A percentile compares a stretch with the other conserved stretches of the same genome.
These are phyloP conservation scores for Geotrichum macrosporum DNA, from an alignment of 1,139 yeast species.

Conservation along the genomic window DNA sequence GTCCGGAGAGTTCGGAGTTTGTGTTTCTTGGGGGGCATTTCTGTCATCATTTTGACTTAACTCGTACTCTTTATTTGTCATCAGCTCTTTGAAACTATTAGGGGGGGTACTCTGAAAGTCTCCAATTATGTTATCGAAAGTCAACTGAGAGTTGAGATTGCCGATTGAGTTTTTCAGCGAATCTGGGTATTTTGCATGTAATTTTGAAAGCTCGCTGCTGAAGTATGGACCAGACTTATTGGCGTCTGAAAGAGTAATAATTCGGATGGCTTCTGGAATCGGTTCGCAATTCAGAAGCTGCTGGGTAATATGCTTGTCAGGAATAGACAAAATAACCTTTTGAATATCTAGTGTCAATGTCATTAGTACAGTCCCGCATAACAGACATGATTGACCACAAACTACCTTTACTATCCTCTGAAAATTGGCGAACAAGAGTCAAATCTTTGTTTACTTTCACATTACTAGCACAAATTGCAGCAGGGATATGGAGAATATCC, in stretches of 20 bases:
- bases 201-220: conserved; percentile 10
- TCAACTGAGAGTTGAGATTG: neutral
- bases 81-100: neutral
- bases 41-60: neutral
- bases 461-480: conserved; percentile 11
- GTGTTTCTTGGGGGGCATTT: neutral
- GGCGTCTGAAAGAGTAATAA: conserved; percentile 18
- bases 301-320: conserved; percentile 14
- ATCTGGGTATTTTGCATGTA: conserved; percentile 3
- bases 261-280: conserved; percentile 18
- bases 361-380: neutral
- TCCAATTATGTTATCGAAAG: conserved; percentile 1
- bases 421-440: conserved; percentile 15
- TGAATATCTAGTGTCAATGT: conserved; percentile 13
- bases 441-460: conserved; percentile 18
- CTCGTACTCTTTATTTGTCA: neutral
- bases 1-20: conserved; percentile 17
- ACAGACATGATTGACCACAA: neutral
- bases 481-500: conserved; percentile 13
- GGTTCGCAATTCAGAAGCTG: conserved; percentile 13
- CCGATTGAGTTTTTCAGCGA: neutral
- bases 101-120: conserved; percentile 2
- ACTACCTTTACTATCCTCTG: conserved; percentile 20
- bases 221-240: conserved; percentile 18
- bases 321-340: conserved; percentile 17